phyloP scores from a whole-genome alignment of 1,139 yeast species.

The Casaregolazyma lundiana region DNA sequence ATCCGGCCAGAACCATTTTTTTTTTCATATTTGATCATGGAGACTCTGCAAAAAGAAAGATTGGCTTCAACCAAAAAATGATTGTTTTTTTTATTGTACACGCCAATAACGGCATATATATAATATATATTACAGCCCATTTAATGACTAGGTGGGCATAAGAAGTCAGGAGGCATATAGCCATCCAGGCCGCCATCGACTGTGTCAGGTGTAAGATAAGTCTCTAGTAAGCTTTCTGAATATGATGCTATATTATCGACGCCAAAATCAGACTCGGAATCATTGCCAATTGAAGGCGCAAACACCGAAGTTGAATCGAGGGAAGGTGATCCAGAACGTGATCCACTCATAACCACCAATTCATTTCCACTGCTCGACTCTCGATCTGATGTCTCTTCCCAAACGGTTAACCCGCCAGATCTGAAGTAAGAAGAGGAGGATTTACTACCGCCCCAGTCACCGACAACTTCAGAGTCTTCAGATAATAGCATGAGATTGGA shows the following conservation, averaged over 20 bases:
- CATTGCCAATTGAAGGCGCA: neutral
- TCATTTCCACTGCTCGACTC: conserved; percentile 7
- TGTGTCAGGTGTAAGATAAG: conserved; percentile 26
- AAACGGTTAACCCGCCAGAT: neutral
- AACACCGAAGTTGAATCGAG: conserved; percentile 1
- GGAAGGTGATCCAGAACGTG: conserved; percentile 2
- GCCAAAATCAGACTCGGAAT: neutral
- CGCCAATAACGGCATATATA: neutral
- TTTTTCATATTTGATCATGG: neutral
- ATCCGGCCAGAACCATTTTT: conserved; percentile 3
- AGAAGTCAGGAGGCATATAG: conserved; percentile 25
- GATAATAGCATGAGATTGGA: conserved; percentile 10
- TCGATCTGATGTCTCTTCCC: conserved; percentile 8
- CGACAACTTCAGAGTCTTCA: conserved; percentile 7
- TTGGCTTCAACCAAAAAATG: neutral
- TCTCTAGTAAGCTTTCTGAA: conserved; percentile 20
- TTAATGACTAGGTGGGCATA: conserved; percentile 19
- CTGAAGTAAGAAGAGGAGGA: neutral
- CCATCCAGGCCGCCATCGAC: conserved; percentile 14
- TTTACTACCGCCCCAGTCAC: conserved; percentile 3
- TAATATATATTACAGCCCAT: conserved; percentile 17
- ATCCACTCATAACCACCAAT: neutral
- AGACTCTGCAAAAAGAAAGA: neutral
- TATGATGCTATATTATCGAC: conserved; percentile 6
- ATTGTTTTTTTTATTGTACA: neutral